phyloP scores from a whole-genome alignment of 2,329 filamentous ascomycete species.

The Blastomyces emzantsi region DNA sequence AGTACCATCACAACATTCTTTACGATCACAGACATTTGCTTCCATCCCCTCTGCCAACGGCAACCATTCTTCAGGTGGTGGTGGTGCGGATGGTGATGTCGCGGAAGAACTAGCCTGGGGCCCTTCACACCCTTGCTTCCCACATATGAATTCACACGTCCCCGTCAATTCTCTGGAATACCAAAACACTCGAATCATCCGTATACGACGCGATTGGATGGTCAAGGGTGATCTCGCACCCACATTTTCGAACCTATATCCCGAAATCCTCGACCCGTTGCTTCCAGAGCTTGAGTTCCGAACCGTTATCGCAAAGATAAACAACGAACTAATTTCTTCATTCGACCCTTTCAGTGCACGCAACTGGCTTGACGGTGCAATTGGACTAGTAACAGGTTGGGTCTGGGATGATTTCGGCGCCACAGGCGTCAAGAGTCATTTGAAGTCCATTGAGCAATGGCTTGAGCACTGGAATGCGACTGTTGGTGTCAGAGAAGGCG shows the following conservation, averaged over 20 bases:
- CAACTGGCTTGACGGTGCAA: conserved; percentile 68
- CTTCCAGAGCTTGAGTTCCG: conserved; percentile 82
- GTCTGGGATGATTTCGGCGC: conserved; percentile 86
- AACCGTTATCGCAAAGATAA: conserved; percentile 69
- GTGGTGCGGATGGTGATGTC: conserved; percentile 35
- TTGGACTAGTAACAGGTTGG: conserved; percentile 84
- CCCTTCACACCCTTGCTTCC: conserved; percentile 86
- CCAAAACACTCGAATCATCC: conserved; percentile 74
- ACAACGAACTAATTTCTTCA: conserved; percentile 62
- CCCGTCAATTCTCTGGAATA: conserved; percentile 66
- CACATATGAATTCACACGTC: conserved; percentile 87
- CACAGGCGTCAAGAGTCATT: conserved; percentile 61
- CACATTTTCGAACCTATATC: conserved; percentile 90
- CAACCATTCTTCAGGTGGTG: conserved; percentile 25
- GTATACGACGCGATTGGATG: conserved; percentile 87
- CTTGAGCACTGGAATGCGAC: conserved; percentile 79
- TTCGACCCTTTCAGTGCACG: conserved; percentile 70
- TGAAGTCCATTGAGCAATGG: conserved; percentile 66
- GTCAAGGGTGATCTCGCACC: conserved; percentile 80
- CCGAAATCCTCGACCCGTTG: conserved; percentile 85
- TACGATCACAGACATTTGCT: conserved; percentile 34
- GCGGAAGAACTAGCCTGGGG: conserved; percentile 78
- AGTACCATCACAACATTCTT: conserved; percentile 33
- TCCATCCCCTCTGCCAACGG: conserved; percentile 32
- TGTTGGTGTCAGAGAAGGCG: conserved; percentile 49